A percentile compares a stretch with the other conserved stretches of the same genome.
These are phyloP conservation scores for Trifolium repens DNA, from an alignment of 306 rosid species.

Conservation along the genomic window DNA sequence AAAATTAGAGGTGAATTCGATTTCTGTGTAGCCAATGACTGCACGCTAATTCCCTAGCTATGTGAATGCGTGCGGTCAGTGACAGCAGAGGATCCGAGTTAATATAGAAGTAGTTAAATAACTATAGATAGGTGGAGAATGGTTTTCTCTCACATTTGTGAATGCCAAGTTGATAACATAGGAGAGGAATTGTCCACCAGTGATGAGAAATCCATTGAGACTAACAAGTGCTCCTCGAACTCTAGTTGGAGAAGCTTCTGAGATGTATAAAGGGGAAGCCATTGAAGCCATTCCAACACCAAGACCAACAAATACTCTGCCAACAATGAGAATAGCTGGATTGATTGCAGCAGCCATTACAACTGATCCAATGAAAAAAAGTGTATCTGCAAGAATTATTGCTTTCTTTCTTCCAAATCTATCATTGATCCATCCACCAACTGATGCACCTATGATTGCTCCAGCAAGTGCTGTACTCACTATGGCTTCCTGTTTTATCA, in stretches of 20 bases:
- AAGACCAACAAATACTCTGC: slow-evolving; percentile 63
- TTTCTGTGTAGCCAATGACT: too few species aligned
- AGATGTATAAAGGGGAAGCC: slow-evolving; percentile 72
- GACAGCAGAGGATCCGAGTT: too few species aligned
- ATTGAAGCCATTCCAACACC: slow-evolving; percentile 80
- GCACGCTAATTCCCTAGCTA: too few species aligned
- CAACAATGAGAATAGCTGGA: slow-evolving; percentile 50
- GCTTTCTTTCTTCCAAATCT: slow-evolving; percentile 55
- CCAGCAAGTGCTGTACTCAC: slow-evolving; percentile 73
- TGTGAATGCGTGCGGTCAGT: too few species aligned
- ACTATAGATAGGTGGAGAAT: too few species aligned
- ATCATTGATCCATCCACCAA: slow-evolving; percentile 72
- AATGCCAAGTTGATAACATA: slow-evolving; percentile 69
- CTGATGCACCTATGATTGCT: slow-evolving; percentile 69
- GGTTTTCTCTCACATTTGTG: slow-evolving; percentile 48
- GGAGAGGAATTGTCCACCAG: slow-evolving; percentile 76
- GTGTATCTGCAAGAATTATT: slow-evolving; percentile 53
- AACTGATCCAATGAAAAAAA: slow-evolving; percentile 58
- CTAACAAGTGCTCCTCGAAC: slow-evolving; percentile 76
- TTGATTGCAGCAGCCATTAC: slow-evolving; percentile 53
- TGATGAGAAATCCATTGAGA: slow-evolving; percentile 67
- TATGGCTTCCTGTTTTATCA: slow-evolving; percentile 58
- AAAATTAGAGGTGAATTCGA: background rate
- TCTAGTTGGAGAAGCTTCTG: slow-evolving; percentile 72
- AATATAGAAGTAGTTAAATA: too few species aligned